phyloP scores from a whole-genome alignment of 129 eudicot genomes.

The Flaveria trinervia region DNA sequence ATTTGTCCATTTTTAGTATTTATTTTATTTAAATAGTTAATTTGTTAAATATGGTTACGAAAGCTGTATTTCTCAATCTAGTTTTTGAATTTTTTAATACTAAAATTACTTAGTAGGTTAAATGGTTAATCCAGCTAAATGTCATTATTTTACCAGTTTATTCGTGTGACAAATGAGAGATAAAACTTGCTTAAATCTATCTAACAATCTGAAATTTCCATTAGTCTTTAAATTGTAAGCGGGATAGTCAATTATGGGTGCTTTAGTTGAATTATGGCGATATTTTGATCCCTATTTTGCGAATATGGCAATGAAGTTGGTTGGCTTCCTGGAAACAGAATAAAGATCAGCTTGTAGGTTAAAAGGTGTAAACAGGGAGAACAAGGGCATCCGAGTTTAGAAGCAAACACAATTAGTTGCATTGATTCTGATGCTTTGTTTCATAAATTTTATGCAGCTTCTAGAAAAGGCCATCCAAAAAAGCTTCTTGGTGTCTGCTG shows the following conservation, averaged over 20 bases:
- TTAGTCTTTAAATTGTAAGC: too few relatives aligned
- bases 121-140: not conserved
- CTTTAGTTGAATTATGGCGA: too few relatives aligned
- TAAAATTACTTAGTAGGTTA: slow-evolving; percentile 1
- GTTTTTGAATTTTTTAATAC: not conserved
- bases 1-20: too few relatives aligned
- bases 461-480: slow-evolving; percentile 71
- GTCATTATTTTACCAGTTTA: not conserved
- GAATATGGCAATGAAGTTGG: not conserved
- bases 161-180: not conserved
- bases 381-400: too few relatives aligned
- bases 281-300: not conserved
- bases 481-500: slow-evolving; percentile 95
- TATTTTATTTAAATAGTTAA: not conserved
- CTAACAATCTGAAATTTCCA: too few relatives aligned
- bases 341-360: too few relatives aligned
- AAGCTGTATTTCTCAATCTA: not conserved
- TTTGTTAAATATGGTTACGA: not conserved
- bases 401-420: not conserved
- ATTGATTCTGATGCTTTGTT: slow-evolving; percentile 23
- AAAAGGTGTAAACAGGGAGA: too few relatives aligned
- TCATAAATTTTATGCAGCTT: slow-evolving; percentile 42
- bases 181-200: not conserved
- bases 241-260: too few relatives aligned
- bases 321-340: not conserved